Base-by-base conservation (phyloP, 768 basidiomycete genomes). In the Rhizopogon vesiculosus region DNA sequence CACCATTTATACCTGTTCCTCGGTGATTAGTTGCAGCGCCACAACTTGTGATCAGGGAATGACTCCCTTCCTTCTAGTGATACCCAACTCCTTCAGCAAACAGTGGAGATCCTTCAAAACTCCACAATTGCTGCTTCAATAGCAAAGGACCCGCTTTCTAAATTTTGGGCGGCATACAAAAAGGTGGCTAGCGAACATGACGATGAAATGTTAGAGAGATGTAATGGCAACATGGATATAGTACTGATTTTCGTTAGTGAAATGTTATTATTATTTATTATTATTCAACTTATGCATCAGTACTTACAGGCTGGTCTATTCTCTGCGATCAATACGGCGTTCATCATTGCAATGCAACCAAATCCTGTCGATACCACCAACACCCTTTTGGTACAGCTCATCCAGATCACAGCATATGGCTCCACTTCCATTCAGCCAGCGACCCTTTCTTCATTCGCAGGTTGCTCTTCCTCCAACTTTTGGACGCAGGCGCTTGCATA, bases 301-400 rank as follows among this genome's bases (percentile, higher is more conserved):
- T 25, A 25, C 25, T 25, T 25, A 25, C 25, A 60, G 59, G 58
- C 59, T 19, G 53, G 58, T 38, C 45, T 60, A 19, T 60, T 60
- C 38, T 57, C 58, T 2, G 57, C 53, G 22, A 53, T 60, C 45
- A 41, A 45, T 25, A 51, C 59, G 3, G 19, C 59, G 28, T 60
- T 60, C 39, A 45, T 60, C 28, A 19, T 58, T 18, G 33, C 31
- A 7, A 25, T 59, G 52, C 45, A 58, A 48, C 51, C 58, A 18
- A 25, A 59, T 35, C 57, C 57, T 28, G 48, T 25, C 35, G 40
- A 43, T 7, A 59, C 53, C 10, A 59, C 58, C 16, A 38, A 52
- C 19, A 58, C 45, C 19, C 56, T 58, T 12, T n/a, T 60, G 16
- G 53, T 19, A 46, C 19, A 53, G 9, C 22, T 60, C 7, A 51